These are phyloP conservation scores for Austroboletus sp. DNA, from an alignment of 1,284 basidiomycete genomes.

Conservation along the genomic window DNA sequence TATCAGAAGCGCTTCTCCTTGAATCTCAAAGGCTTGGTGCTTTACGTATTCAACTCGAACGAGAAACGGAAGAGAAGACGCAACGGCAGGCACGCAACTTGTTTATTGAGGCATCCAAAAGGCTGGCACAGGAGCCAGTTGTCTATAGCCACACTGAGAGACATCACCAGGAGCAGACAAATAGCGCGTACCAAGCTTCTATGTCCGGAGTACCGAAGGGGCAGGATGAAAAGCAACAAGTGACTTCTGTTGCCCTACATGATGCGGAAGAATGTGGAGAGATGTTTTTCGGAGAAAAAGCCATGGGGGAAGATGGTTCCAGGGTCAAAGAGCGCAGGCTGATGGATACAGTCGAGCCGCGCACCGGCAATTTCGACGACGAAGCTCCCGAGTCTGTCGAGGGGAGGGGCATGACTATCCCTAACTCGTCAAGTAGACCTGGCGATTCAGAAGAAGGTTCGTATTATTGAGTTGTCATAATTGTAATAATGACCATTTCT, in stretches of 20 bases:
- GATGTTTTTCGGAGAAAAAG: slow-evolving; percentile 26
- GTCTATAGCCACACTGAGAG: slow-evolving; percentile 14
- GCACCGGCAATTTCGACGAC: neutral
- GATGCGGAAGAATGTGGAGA: slow-evolving; percentile 28
- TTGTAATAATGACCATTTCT: slow-evolving; percentile 1
- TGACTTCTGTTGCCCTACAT: slow-evolving; percentile 9
- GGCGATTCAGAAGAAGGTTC: slow-evolving; percentile 23
- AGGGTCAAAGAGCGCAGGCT: slow-evolving; percentile 10
- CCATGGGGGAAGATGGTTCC: slow-evolving; percentile 21
- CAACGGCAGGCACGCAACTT: slow-evolving; percentile 30
- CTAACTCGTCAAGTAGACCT: neutral
- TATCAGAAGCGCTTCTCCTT: slow-evolving; percentile 33
- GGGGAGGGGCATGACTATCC: neutral
- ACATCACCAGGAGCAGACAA: slow-evolving; percentile 24
- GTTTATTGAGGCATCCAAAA: slow-evolving; percentile 23
- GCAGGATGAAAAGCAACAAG: slow-evolving; percentile 27
- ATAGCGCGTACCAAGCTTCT: slow-evolving; percentile 24
- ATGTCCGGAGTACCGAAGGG: slow-evolving; percentile 17
- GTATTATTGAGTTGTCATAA: slow-evolving; percentile 5
- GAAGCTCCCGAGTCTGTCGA: neutral
- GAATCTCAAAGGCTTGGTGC: slow-evolving; percentile 34
- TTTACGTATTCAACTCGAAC: slow-evolving; percentile 18
- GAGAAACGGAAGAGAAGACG: slow-evolving; percentile 28
- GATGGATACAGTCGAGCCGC: slow-evolving; percentile 9
- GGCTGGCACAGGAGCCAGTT: slow-evolving; percentile 25